Evolutionary conservation across 2,329 filamentous ascomycete species (phyloP), one percentile per base, ranked within the genome.

Genomic region (Colletotrichum theobromicola): DNA sequence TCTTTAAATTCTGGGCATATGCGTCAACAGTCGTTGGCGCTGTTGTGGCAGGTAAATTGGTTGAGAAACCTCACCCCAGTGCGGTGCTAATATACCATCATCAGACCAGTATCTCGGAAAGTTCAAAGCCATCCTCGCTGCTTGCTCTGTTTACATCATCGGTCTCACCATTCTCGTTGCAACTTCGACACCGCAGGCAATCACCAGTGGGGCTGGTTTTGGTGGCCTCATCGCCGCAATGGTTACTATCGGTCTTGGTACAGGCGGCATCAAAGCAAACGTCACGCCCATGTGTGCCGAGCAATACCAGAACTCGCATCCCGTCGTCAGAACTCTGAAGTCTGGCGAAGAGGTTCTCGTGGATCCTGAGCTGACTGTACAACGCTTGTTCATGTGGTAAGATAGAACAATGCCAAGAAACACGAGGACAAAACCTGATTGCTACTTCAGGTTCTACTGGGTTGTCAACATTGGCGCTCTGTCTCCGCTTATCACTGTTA

Each of bases 191-290:
- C 84, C 85, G 0, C 70, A 76, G 1, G 78, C 83, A 1, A 79
- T 86, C 65, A 80, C 80, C 15, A 78, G 81, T 10, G 82, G 83
- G 4, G 84, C 85, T 16, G 82, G 88, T 5, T 83, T 90, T 35
- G 87, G 85, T 7, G 87, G 88, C 2, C 87, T 90, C 77, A 86
- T 91, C 58, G 82, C 87, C 1, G 87, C 88, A 72, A 87, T 93
- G 73, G 84, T 94, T 77, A 81, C 93, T 75, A 92, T 93, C 75
- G 92, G 92, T 73, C 81, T 93, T 10, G 92, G 92, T 62, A 93
- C 92, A 3, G 92, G 92, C 77, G 91, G 91, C 73, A 93, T 94
- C 85, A 94, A 94, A 84, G 89, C 90, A 77, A 94, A 93, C 74
- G 87, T 89, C 70, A 85, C 87, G 2, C 90, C 87, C 24, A 82